A percentile compares a stretch with the other conserved stretches of the same genome.
Conservation (phyloP, 768 basidiomycete species). For the Pleurotus salmoneostramineus region DNA sequence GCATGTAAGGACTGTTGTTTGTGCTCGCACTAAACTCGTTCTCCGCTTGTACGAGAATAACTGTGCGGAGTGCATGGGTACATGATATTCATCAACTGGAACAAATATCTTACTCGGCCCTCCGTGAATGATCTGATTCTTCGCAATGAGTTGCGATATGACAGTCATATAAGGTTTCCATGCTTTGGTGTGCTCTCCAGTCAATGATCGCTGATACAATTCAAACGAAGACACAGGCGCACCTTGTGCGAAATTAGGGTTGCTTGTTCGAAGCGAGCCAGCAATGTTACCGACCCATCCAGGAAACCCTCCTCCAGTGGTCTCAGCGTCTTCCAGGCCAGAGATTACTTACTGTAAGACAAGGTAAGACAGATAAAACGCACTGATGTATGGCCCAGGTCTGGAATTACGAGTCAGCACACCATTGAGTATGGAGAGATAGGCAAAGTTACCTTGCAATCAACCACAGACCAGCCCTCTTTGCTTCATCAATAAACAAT, state of each 20-base stretch:
- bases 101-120: slow-evolving; percentile 42
- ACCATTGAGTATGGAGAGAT: not conserved
- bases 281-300: slow-evolving; percentile 57
- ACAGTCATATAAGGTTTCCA: slow-evolving; percentile 55
- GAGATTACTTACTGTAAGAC: not conserved
- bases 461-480: slow-evolving; percentile 51
- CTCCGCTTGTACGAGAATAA: slow-evolving; percentile 49
- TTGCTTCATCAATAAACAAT: slow-evolving; percentile 46
- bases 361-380: slow-evolving; percentile 5
- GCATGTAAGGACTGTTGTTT: slow-evolving; percentile 44
- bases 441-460: slow-evolving; percentile 37
- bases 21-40: slow-evolving; percentile 49
- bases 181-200: slow-evolving; percentile 23
- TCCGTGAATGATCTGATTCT: slow-evolving; percentile 55
- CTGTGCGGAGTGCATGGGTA: slow-evolving; percentile 17
- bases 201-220: not conserved
- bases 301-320: slow-evolving; percentile 54
- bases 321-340: slow-evolving; percentile 33
- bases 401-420: slow-evolving; percentile 11
- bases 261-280: slow-evolving; percentile 44
- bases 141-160: slow-evolving; percentile 44
- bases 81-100: not conserved
- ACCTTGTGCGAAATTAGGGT: slow-evolving; percentile 43
- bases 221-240: not conserved
- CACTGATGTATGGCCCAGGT: slow-evolving; percentile 53